Base-by-base conservation (phyloP, 169 alveolate species). In the Plasmodium vinckei region DNA sequence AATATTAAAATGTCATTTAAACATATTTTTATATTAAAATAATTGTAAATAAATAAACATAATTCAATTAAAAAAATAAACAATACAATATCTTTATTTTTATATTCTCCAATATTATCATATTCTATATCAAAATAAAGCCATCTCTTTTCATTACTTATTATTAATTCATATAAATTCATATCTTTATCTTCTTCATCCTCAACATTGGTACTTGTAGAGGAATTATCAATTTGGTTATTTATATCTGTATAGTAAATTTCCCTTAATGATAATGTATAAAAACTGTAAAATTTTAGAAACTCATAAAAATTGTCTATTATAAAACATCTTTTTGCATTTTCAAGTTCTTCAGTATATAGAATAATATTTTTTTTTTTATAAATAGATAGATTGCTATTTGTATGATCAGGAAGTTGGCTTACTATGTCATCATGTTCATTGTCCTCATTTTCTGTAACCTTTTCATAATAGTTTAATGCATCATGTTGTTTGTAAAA, bases 401-500 rank as follows among this genome's bases (percentile, higher is more conserved):
- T 33, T 33, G 7, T 33, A 33, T 33, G 42, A 33, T 4, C 42
- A 33, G 42, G 42, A 33, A 33, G 42, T 21, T 65, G 12, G 1
- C 6, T 19, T 5, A 25, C 7, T 17, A 39, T 67, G 17, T 39
- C 44, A 9, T 0, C 10, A 13, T 53, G 21, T 10, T 53, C 84
- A 71, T 39, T 53, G 2, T 53, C 17, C 27, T 64, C 27, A 5
- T 42, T 15, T 9, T 33, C 84, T 5, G 61, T 17, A 4, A 86
- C 7, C 1, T 68, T 44, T 12, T 63, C 53, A 64, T 86, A 86
- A 60, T 70, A 72, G 9, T 63, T 69, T 56, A 86, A 68, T n/a
- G 73, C 91, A 25, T 86, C 87, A 19, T 71, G 91, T 15, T 86
- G 91, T 51, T 86, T 86, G 47, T 86, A 86, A 53, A 86, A 86